A percentile compares a stretch with the other conserved stretches of the same genome.
Evolutionary conservation across 176 grass and related monocot genomes (phyloP).

Genomic region (Oryza nivara): DNA sequence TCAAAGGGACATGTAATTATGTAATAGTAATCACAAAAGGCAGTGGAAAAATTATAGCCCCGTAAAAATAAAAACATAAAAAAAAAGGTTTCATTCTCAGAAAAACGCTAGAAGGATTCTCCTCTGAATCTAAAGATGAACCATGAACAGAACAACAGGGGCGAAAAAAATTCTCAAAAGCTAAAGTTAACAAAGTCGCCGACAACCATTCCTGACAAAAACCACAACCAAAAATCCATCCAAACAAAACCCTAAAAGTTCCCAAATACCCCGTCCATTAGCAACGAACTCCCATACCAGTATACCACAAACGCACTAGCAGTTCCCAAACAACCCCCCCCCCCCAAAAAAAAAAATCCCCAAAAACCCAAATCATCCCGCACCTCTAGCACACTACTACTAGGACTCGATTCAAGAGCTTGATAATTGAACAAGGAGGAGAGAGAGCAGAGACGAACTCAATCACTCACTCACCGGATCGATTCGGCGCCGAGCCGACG

Average conservation of each 20-base stretch:
- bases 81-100: neutral
- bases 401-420: neutral
- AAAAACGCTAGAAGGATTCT: neutral
- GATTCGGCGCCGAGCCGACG: neutral
- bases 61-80: neutral
- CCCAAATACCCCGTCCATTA: neutral
- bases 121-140: neutral
- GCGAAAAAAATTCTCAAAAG: too few relatives aligned
- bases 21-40: neutral
- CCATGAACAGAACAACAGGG: neutral
- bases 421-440: neutral
- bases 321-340: too few relatives aligned
- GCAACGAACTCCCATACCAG: too few relatives aligned
- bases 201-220: neutral
- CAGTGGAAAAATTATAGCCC: neutral
- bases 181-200: neutral
- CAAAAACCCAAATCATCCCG: neutral
- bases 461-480: conserved; percentile 33
- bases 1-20: neutral
- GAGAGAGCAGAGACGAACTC: neutral
- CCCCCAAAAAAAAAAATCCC: neutral
- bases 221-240: neutral
- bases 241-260: neutral
- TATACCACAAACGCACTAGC: neutral
- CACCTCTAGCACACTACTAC: neutral